Evolutionary conservation across 371 early-diverging fungal genomes (phyloP).

Genomic region (Haplosporangium sp.): DNA sequence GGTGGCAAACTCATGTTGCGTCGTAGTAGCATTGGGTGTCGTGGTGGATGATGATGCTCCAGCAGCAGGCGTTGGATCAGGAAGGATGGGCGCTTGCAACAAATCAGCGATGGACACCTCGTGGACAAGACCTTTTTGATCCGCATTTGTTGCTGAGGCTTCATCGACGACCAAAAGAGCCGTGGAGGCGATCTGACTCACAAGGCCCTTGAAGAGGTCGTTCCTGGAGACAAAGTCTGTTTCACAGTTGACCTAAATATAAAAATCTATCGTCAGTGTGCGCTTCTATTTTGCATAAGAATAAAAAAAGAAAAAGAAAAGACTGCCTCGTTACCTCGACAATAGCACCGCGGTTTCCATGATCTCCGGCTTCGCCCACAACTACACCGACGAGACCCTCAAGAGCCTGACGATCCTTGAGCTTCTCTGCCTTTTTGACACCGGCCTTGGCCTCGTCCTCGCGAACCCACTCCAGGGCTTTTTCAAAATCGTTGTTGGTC

Average conservation of each 20-base stretch:
- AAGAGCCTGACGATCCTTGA: constrained; percentile 67
- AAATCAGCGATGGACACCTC: constrained; percentile 57
- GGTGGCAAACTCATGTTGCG: constrained; percentile 54
- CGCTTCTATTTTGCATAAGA: neutral
- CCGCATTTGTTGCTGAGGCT: constrained; percentile 19
- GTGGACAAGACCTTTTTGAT: constrained; percentile 56
- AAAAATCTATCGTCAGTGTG: neutral
- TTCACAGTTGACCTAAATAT: constrained; percentile 85
- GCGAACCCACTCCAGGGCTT: constrained; percentile 87
- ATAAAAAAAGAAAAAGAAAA: neutral
- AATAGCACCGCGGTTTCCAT: constrained; percentile 65
- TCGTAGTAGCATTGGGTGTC: neutral
- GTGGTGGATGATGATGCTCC: constrained; percentile 18
- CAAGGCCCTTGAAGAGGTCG: constrained; percentile 83
- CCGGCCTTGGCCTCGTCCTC: constrained; percentile 78
- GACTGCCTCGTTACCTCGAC: constrained; percentile 65
- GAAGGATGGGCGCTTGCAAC: constrained; percentile 66
- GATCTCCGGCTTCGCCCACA: constrained; percentile 56
- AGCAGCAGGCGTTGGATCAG: constrained; percentile 60
- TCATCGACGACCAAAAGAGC: constrained; percentile 64
- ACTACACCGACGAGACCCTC: constrained; percentile 84
- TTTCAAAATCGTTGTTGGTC: constrained; percentile 78
- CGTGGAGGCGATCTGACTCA: constrained; percentile 75
- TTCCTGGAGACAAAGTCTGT: constrained; percentile 95
- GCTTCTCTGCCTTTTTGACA: constrained; percentile 81